phyloP scores from a whole-genome alignment of 192 early-diverging fungal genomes.

The Gaertneriomyces sp. region DNA sequence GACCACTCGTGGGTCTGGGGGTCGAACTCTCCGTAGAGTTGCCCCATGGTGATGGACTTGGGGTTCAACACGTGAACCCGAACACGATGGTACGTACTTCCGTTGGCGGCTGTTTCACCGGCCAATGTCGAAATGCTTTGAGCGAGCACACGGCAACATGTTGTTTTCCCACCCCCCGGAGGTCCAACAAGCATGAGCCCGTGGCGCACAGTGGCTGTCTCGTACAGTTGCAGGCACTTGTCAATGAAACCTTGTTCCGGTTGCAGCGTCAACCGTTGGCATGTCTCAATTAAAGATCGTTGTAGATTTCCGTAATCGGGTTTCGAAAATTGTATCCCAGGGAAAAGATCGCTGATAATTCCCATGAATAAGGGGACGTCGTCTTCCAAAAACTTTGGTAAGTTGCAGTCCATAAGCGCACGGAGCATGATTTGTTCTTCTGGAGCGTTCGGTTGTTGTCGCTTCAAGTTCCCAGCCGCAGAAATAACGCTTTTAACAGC shows the following conservation, averaged over 20 bases:
- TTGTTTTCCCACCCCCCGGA: slow-evolving; percentile 56
- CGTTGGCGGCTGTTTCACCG: slow-evolving; percentile 50
- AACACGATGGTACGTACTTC: slow-evolving; percentile 51
- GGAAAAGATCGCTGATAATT: slow-evolving; percentile 59
- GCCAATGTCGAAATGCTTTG: slow-evolving; percentile 39
- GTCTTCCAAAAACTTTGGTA: slow-evolving; percentile 59
- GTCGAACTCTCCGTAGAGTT: slow-evolving; percentile 64
- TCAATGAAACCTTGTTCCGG: slow-evolving; percentile 51
- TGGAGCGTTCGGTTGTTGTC: slow-evolving; percentile 50
- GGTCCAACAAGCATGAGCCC: slow-evolving; percentile 62
- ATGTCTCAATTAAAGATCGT: slow-evolving; percentile 43
- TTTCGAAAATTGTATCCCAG: slow-evolving; percentile 52
- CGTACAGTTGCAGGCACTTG: slow-evolving; percentile 65
- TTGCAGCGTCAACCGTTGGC: slow-evolving; percentile 46
- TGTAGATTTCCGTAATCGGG: slow-evolving; percentile 58
- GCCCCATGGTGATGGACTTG: slow-evolving; percentile 66
- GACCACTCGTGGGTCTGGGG: slow-evolving; percentile 62
- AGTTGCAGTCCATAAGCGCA: slow-evolving; percentile 57
- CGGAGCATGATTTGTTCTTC: slow-evolving; percentile 58
- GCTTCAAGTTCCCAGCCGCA: slow-evolving; percentile 55
- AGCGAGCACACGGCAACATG: slow-evolving; percentile 47
- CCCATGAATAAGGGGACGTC: slow-evolving; percentile 62
- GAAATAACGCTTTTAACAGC: slow-evolving; percentile 65
- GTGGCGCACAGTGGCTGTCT: slow-evolving; percentile 59
- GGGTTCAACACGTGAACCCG: slow-evolving; percentile 55